phyloP scores from a whole-genome alignment of 495 filamentous ascomycete species.

The Daldinia vernicosa region DNA sequence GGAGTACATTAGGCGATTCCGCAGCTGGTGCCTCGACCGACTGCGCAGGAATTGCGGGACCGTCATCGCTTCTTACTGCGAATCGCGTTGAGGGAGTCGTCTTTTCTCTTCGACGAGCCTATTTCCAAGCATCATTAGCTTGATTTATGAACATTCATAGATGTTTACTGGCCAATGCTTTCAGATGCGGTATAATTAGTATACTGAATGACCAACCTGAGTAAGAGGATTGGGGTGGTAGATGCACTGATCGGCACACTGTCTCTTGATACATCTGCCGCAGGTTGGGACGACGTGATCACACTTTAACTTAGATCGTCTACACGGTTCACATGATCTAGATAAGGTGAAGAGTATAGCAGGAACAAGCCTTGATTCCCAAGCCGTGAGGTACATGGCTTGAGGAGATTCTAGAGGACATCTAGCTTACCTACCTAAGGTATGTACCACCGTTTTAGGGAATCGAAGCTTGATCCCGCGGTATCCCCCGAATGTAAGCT shows the following conservation, averaged over 20 bases:
- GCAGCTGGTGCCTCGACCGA: slow-evolving; percentile 24
- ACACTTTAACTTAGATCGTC: slow-evolving; percentile 47
- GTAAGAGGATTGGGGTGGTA: slow-evolving; percentile 49
- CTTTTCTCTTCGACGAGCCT: slow-evolving; percentile 22
- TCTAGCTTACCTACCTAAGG: background rate
- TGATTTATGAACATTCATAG: background rate
- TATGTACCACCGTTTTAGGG: slow-evolving; percentile 5
- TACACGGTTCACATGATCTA: slow-evolving; percentile 44
- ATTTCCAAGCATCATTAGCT: slow-evolving; percentile 8
- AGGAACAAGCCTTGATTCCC: slow-evolving; percentile 21
- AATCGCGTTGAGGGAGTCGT: slow-evolving; percentile 21
- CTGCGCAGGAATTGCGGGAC: slow-evolving; percentile 3
- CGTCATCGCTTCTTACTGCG: slow-evolving; percentile 17
- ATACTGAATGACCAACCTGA: slow-evolving; percentile 34
- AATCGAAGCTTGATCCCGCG: slow-evolving; percentile 18
- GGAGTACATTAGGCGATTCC: slow-evolving; percentile 1
- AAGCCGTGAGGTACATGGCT: slow-evolving; percentile 7
- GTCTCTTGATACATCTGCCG: slow-evolving; percentile 44
- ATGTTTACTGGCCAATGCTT: background rate
- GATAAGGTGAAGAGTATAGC: slow-evolving; percentile 8
- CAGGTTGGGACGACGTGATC: slow-evolving; percentile 48
- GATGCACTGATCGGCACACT: slow-evolving; percentile 44
- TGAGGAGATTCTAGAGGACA: background rate
- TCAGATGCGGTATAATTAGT: background rate
- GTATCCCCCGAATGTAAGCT: slow-evolving; percentile 22